Conservation (phyloP, 2,329 filamentous ascomycete species). For the Aureobasidium sp. region DNA sequence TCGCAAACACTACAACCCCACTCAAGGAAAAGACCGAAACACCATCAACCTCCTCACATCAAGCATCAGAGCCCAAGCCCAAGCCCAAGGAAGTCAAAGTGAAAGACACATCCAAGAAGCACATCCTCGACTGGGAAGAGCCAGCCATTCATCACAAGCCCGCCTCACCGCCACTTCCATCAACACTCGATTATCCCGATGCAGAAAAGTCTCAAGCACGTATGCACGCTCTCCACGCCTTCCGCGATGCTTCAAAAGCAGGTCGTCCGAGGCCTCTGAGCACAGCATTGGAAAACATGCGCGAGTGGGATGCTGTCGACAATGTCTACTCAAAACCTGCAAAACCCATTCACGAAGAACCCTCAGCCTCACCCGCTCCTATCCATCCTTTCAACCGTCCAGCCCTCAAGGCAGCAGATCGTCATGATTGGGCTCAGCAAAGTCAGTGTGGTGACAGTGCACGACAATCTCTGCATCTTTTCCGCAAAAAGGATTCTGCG, state of each 20-base stretch:
- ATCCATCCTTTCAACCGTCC: not conserved
- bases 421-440: conserved; percentile 13
- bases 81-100: not conserved
- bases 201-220: conserved; percentile 3
- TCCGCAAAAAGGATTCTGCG: not conserved
- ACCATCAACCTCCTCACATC: not conserved
- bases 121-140: conserved; percentile 7
- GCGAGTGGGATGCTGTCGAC: conserved; percentile 6
- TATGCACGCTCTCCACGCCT: not conserved
- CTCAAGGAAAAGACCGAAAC: not conserved
- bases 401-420: not conserved
- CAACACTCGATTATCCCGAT: not conserved
- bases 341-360: not conserved
- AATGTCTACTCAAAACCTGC: not conserved
- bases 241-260: not conserved
- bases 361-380: not conserved
- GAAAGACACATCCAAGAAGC: not conserved
- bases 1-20: conserved; percentile 1
- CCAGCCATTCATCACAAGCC: conserved; percentile 1
- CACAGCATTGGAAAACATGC: conserved; percentile 14
- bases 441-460: conserved; percentile 12
- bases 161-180: not conserved
- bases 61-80: not conserved
- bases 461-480: not conserved
- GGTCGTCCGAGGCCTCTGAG: conserved; percentile 8